Conservation (phyloP, 306 rosid genomes). For the Cucurbita ficifolia region DNA sequence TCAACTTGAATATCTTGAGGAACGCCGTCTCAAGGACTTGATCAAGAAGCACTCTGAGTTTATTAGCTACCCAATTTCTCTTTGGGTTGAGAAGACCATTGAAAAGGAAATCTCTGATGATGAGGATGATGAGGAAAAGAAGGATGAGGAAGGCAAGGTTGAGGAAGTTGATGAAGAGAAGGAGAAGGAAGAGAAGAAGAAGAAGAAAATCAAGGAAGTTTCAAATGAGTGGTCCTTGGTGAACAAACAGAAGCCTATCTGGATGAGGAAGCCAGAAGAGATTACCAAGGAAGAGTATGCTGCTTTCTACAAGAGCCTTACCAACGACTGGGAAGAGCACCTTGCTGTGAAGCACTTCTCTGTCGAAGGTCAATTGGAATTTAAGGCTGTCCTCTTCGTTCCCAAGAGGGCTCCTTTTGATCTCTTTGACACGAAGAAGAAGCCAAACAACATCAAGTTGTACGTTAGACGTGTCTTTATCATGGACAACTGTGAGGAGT, state of each 20-base stretch:
- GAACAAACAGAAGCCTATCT: slow-evolving; percentile 24
- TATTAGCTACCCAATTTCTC: slow-evolving; percentile 22
- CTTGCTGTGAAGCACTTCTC: slow-evolving; percentile 18
- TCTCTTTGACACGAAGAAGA: slow-evolving; percentile 21
- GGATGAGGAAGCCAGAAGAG: slow-evolving; percentile 19
- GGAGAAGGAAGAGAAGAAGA: slow-evolving; percentile 9
- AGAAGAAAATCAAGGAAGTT: slow-evolving; percentile 17
- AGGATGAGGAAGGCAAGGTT: slow-evolving; percentile 20
- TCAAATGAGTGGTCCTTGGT: slow-evolving; percentile 16
- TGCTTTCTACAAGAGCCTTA: slow-evolving; percentile 19
- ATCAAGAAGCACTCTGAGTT: slow-evolving; percentile 10
- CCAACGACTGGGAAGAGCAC: slow-evolving; percentile 24
- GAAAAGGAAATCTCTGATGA: slow-evolving; percentile 19
- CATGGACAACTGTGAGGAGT: slow-evolving; percentile 25
- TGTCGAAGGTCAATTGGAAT: slow-evolving; percentile 18
- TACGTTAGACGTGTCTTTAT: slow-evolving; percentile 18
- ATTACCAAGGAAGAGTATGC: slow-evolving; percentile 20
- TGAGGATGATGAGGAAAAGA: slow-evolving; percentile 16
- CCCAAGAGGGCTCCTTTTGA: slow-evolving; percentile 20
- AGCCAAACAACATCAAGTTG: slow-evolving; percentile 19
- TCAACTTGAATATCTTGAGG: slow-evolving; percentile 17
- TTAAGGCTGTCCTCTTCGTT: slow-evolving; percentile 18
- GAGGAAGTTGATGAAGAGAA: slow-evolving; percentile 18
- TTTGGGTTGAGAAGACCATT: slow-evolving; percentile 17
- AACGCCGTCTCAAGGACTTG: slow-evolving; percentile 16